phyloP scores from a whole-genome alignment of 1,284 basidiomycete species.

The Pseudozyma pruni region DNA sequence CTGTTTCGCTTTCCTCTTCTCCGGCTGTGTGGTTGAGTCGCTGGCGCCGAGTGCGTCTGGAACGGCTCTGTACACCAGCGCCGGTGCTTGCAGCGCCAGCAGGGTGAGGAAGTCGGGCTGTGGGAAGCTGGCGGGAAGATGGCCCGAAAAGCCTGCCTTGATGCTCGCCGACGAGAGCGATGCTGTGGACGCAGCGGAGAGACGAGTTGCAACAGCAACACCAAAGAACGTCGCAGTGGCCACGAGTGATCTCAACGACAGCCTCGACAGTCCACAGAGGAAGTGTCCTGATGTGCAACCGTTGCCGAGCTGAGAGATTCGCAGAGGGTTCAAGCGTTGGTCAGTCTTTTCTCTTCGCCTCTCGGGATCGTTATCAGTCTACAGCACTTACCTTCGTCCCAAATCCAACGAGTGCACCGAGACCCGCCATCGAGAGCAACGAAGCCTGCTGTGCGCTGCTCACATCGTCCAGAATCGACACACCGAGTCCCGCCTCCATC shows the following conservation, averaged over 20 bases:
- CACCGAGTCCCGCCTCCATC: conserved; percentile 47
- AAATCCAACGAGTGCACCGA: conserved; percentile 55
- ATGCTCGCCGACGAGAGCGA: background rate
- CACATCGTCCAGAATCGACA: conserved; percentile 51
- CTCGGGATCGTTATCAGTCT: background rate
- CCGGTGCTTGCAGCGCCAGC: conserved; percentile 52
- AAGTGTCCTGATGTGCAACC: conserved; percentile 67
- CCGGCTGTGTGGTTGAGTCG: background rate
- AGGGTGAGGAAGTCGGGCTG: conserved; percentile 34
- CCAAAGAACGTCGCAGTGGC: conserved; percentile 63
- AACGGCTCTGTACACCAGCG: conserved; percentile 38
- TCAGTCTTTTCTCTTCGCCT: background rate
- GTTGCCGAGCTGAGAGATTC: conserved; percentile 51
- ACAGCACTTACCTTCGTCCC: conserved; percentile 61
- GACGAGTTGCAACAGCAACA: conserved; percentile 58
- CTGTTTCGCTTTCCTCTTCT: conserved; percentile 8
- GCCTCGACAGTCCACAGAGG: conserved; percentile 62
- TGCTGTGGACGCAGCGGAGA: conserved; percentile 14
- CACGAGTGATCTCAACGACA: conserved; percentile 57
- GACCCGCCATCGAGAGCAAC: conserved; percentile 10
- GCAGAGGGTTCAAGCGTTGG: background rate
- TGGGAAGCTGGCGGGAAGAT: conserved; percentile 22
- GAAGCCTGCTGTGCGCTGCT: background rate
- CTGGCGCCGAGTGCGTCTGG: conserved; percentile 10
- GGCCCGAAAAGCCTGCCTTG: conserved; percentile 3